Conservation (phyloP, 805 yeast genomes). For the Candida sanyiensis region DNA sequence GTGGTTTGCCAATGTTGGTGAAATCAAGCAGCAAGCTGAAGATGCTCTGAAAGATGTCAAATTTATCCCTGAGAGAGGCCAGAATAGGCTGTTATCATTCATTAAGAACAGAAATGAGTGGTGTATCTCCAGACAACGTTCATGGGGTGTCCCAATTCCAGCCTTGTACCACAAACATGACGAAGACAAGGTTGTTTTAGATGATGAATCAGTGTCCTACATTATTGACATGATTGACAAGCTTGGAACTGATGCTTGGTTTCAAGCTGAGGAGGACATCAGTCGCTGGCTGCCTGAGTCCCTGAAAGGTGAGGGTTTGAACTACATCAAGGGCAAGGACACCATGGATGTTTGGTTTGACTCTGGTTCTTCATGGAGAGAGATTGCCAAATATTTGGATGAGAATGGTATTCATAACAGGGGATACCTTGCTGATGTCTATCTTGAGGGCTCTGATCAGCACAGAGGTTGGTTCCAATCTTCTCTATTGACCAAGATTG, state of each 20-base stretch:
- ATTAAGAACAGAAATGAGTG: constrained; percentile 80
- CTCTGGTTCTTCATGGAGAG: constrained; percentile 89
- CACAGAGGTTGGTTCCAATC: constrained; percentile 99
- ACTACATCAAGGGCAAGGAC: constrained; percentile 65
- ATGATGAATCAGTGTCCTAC: constrained; percentile 47
- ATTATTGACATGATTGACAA: constrained; percentile 51
- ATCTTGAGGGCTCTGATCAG: constrained; percentile 95
- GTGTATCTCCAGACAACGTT: constrained; percentile 95
- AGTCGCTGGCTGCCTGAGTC: constrained; percentile 69
- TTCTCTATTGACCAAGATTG: constrained; percentile 74
- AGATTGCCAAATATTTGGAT: constrained; percentile 37
- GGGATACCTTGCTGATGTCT: constrained; percentile 65
- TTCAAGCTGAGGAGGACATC: constrained; percentile 45
- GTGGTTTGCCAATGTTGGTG: constrained; percentile 87
- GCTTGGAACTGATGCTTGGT: constrained; percentile 80
- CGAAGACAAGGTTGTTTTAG: constrained; percentile 61
- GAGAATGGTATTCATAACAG: constrained; percentile 32
- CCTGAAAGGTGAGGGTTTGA: constrained; percentile 34
- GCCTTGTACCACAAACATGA: constrained; percentile 53
- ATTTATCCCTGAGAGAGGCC: constrained; percentile 72
- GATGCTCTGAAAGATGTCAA: constrained; percentile 54
- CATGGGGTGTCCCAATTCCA: constrained; percentile 98
- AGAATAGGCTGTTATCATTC: constrained; percentile 65
- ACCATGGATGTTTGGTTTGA: constrained; percentile 99
- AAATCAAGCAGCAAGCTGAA: constrained; percentile 59